A percentile compares a stretch with the other conserved stretches of the same genome.
phyloP scores from a whole-genome alignment of 495 filamentous ascomycete species.

The Annulohypoxylon moriforme region DNA sequence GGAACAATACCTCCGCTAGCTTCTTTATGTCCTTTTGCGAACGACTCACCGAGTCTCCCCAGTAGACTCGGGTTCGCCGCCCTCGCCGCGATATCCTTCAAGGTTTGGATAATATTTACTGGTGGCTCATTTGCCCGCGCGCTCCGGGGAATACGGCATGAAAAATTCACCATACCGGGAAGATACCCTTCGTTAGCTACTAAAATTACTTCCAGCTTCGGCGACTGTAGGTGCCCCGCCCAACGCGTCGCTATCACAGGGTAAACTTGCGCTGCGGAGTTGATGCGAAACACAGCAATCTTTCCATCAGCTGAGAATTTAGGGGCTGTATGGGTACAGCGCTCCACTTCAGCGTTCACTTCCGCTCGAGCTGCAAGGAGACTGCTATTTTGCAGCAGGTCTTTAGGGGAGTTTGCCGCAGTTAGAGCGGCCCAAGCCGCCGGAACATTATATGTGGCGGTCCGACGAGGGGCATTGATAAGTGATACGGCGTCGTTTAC shows the following conservation, averaged over 20 bases:
- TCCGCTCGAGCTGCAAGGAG: conserved; percentile 61
- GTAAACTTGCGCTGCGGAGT: conserved; percentile 65
- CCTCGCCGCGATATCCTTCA: conserved; percentile 58
- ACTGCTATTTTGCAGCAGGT: conserved; percentile 57
- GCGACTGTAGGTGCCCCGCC: conserved; percentile 63
- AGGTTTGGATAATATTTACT: conserved; percentile 65
- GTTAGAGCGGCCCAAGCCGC: conserved; percentile 66
- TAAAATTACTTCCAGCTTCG: conserved; percentile 65
- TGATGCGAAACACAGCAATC: conserved; percentile 67
- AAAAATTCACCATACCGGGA: conserved; percentile 67
- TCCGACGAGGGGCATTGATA: conserved; percentile 68
- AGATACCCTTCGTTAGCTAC: conserved; percentile 70
- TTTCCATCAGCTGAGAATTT: conserved; percentile 67
- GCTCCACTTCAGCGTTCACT: conserved; percentile 65
- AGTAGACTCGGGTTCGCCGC: conserved; percentile 54
- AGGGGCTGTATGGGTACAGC: conserved; percentile 64
- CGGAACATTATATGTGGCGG: conserved; percentile 63
- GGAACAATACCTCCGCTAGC: conserved; percentile 68
- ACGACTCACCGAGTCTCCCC: conserved; percentile 63
- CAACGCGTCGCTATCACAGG: conserved; percentile 69
- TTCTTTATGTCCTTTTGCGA: conserved; percentile 69
- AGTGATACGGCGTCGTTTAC: conserved; percentile 66
- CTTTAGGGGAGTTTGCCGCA: conserved; percentile 50
- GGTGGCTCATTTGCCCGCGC: conserved; percentile 58
- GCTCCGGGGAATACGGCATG: conserved; percentile 64